Conservation (phyloP, 495 filamentous ascomycete genomes). For the Talaromyces thailandensis region DNA sequence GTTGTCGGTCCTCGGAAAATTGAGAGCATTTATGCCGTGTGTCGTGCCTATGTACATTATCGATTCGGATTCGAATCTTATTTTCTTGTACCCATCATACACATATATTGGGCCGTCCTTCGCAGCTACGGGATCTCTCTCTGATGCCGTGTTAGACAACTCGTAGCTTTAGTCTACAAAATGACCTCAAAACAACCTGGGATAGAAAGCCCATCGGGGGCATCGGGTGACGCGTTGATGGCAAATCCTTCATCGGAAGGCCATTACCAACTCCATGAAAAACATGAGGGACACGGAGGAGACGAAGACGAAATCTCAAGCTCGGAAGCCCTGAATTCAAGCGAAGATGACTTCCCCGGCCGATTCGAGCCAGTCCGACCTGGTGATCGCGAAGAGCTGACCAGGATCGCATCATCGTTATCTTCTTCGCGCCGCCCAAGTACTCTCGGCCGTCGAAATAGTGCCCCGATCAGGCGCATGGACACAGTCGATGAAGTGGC, state of each 20-base stretch:
- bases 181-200: not conserved
- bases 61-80: not conserved
- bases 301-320: not conserved
- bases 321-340: not conserved
- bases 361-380: slow-evolving; percentile 27
- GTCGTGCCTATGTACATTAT: not conserved
- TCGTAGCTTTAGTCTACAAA: not conserved
- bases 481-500: slow-evolving; percentile 36
- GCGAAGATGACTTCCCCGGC: not conserved
- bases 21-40: not conserved
- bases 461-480: slow-evolving; percentile 21
- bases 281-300: not conserved
- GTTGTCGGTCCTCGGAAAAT: not conserved
- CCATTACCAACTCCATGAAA: not conserved
- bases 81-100: not conserved
- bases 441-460: slow-evolving; percentile 15
- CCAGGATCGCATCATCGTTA: slow-evolving; percentile 30
- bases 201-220: not conserved
- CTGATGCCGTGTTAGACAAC: not conserved
- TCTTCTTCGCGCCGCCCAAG: slow-evolving; percentile 18
- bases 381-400: slow-evolving; percentile 25
- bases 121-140: not conserved
- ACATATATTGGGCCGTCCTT: not conserved
- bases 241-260: not conserved
- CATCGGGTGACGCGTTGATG: not conserved